Percentiles rank a stretch among this genome's conserved stretches.
These are phyloP conservation scores for Bertia moriformis DNA, from an alignment of 2,329 filamentous ascomycete genomes.

Conservation along the genomic window DNA sequence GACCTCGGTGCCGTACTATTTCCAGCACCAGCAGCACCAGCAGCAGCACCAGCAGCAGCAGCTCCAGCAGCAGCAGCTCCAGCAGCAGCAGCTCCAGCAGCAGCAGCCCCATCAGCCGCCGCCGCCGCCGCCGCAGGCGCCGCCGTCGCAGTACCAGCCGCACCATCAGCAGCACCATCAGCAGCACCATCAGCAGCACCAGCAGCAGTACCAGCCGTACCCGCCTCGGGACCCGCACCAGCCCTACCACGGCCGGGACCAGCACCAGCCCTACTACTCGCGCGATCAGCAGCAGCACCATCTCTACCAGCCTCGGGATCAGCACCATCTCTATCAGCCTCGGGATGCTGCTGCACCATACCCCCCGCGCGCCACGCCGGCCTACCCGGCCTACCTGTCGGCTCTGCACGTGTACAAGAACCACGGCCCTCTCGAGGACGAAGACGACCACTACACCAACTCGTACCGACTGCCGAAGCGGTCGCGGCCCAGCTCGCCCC, in stretches of 20 bases:
- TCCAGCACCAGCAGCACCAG: no score
- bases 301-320: no score
- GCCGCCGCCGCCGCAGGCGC: conserved; percentile 5
- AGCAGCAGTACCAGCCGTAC: conserved; percentile 33
- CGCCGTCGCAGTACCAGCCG: conserved; percentile 7
- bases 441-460: conserved; percentile 62
- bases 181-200: conserved; percentile 23
- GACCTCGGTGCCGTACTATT: no score
- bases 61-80: no score
- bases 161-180: conserved; percentile 17
- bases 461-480: conserved; percentile 65
- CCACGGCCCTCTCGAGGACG: conserved; percentile 63
- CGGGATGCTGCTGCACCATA: no score
- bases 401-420: conserved; percentile 79
- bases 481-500: conserved; percentile 81
- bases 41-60: no score
- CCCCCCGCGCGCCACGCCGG: conserved; percentile 52
- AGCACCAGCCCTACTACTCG: conserved; percentile 28
- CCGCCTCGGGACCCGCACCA: no score
- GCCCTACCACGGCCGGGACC: conserved; percentile 38
- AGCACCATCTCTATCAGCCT: no score
- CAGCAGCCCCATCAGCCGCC: conserved; percentile 10
- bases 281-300: conserved; percentile 12
- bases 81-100: no score
- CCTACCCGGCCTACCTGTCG: no score